phyloP scores from a whole-genome alignment of 2,329 filamentous ascomycete genomes.

The Aspergillus hiratsukae region DNA sequence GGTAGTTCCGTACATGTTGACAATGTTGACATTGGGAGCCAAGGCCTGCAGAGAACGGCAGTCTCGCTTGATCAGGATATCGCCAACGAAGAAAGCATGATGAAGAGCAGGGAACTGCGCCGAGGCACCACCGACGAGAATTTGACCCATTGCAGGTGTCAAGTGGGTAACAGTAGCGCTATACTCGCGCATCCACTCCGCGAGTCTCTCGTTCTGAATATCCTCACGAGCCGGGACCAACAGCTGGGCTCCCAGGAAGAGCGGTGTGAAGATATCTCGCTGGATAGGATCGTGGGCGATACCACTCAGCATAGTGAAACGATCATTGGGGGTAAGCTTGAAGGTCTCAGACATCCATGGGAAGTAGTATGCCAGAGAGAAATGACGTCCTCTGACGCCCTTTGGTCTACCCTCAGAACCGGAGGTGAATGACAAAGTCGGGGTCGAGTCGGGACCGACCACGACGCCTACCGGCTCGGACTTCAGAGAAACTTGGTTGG shows the following conservation, averaged over 20 bases:
- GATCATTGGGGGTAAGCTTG: conserved; percentile 63
- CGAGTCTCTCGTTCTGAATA: conserved; percentile 79
- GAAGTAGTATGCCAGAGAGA: conserved; percentile 79
- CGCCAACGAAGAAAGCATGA: conserved; percentile 85
- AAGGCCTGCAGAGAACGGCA: conserved; percentile 71
- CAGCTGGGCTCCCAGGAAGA: conserved; percentile 78
- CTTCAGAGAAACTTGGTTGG: conserved; percentile 49
- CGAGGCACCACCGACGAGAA: conserved; percentile 77
- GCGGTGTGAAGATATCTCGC: conserved; percentile 79
- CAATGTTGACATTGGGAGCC: conserved; percentile 68
- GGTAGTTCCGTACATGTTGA: conserved; percentile 87
- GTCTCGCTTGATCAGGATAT: conserved; percentile 80
- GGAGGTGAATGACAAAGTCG: conserved; percentile 69
- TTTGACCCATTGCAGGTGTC: conserved; percentile 95
- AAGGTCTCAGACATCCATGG: conserved; percentile 90
- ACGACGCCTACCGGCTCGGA: conserved; percentile 62
- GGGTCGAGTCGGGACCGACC: conserved; percentile 80
- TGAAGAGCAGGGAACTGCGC: conserved; percentile 73
- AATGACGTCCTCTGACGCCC: conserved; percentile 84
- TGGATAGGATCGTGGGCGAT: conserved; percentile 64
- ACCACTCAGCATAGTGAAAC: conserved; percentile 78
- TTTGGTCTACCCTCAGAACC: conserved; percentile 76
- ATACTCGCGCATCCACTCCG: conserved; percentile 80
- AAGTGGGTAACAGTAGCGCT: conserved; percentile 77
- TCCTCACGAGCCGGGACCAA: conserved; percentile 75